Base-by-base conservation (phyloP, 148 eudicot species). In the Rhododendron vialii region DNA sequence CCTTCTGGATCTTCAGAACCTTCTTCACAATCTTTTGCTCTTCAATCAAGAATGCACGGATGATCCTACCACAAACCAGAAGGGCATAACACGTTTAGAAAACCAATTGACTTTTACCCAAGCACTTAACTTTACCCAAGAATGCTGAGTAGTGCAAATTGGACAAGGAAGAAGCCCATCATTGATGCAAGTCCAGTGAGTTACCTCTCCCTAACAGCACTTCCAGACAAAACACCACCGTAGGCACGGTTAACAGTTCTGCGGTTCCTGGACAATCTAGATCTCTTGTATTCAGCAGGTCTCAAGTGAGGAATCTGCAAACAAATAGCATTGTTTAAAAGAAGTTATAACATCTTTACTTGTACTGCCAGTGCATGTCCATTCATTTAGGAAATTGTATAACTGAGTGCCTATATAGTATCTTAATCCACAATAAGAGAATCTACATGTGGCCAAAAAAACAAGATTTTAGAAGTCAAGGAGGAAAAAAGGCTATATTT, bases 151-250 rank as follows among this genome's bases (percentile, higher is more conserved):
- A 41, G 2, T 11, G n/a, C 24, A 22, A 84, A 75, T 18, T 8
- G 12, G 0, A 30, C 33, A 71, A 71, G 38, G 38, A 59, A 12
- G 17, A 77, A 18, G 33, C 28, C 18, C 22, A 33, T 86, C 35
- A 73, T 51, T 51, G 63, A 30, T 84, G 3, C 74, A 38, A 84
- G n/a, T 30, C 43, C 17, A 14, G 53, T 24, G 78, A 87, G 69
- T 67, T 67, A 91, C 93, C 93, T 91, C 83, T 91, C 93, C 51
- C 93, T 86, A 4, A 91, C 91, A 85, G 93, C 93, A 83, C 85
- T 51, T 13, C 89, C 91, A 45, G 93, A 89, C 26, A 91, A 86
- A 11, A 91, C 93, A n/a, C 93, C 93, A 57, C 93, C 93, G 69
- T 91, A 91, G 41, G 91, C 81, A 83, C 93, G 93, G 65, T 91